phyloP scores from a whole-genome alignment of 306 rosid genomes.

The Pterocarpus macrocarpus region DNA sequence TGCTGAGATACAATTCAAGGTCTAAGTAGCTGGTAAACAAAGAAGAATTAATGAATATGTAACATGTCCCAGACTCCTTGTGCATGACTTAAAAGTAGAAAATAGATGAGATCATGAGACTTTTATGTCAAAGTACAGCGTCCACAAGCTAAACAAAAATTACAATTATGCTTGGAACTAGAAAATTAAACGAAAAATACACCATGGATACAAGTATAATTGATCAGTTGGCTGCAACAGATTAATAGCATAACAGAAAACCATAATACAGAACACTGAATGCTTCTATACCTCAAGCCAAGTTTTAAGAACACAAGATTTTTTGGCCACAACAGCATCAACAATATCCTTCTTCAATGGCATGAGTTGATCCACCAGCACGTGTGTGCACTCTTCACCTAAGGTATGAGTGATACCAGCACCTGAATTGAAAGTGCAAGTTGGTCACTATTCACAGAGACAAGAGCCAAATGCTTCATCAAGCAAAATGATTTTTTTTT shows the following conservation, averaged over 20 bases:
- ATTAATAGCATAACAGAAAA: slow-evolving; percentile 4
- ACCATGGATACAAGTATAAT: slow-evolving; percentile 17
- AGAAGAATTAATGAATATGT: slow-evolving; percentile 22
- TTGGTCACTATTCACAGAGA: slow-evolving; percentile 27
- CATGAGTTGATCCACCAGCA: slow-evolving; percentile 77
- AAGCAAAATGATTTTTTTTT: slow-evolving; percentile 14
- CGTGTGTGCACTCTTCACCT: slow-evolving; percentile 85
- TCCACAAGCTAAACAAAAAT: slow-evolving; percentile 31
- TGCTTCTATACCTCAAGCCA: slow-evolving; percentile 83
- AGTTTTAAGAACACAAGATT: slow-evolving; percentile 65
- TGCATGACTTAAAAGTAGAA: slow-evolving; percentile 11
- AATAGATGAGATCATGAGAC: slow-evolving; percentile 13
- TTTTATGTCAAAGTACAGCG: slow-evolving; percentile 20
- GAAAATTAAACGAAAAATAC: slow-evolving; percentile 23
- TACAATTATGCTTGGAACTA: slow-evolving; percentile 29
- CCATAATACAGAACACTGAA: slow-evolving; percentile 41
- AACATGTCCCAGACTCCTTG: slow-evolving; percentile 27
- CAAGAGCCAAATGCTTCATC: slow-evolving; percentile 33
- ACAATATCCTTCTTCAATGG: slow-evolving; percentile 70
- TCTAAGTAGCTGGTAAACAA: slow-evolving; percentile 4
- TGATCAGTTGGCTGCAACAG: slow-evolving; percentile 23
- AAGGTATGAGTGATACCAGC: slow-evolving; percentile 60
- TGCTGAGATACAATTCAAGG: slow-evolving; percentile 1
- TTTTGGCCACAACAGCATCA: slow-evolving; percentile 77
- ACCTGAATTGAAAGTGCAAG: slow-evolving; percentile 61